Evolutionary conservation across 2,329 filamentous ascomycete genomes (phyloP), one percentile per base, ranked within the genome.

Genomic region (Cercospora berteroae): DNA sequence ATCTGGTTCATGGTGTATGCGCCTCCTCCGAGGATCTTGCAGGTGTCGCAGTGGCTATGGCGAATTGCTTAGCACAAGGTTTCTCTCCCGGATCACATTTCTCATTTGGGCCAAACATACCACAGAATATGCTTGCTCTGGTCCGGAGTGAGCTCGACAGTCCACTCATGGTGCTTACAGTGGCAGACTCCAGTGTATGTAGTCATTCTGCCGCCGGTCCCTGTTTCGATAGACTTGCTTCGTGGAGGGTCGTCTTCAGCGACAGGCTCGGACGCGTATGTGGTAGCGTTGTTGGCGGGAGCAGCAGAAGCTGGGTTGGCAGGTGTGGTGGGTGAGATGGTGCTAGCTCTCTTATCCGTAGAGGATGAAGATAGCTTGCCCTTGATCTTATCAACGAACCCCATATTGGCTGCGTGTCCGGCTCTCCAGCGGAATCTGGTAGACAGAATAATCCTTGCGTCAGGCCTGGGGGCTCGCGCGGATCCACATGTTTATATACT

Each of bases 1-100:
- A 86, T 83, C 69, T 85, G 83, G 77, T 86, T 87, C 69, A 86
- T 78, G 18, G 84, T 86, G 79, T 79, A 85, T 59, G 83, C 80
- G 18, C 80, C 78, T 70, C 84, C 84, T 61, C 80, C 80, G 65
- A 86, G 81, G 68, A 79, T 74, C 27, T 87, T 86, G 83, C 86
- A 87, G 31, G 84, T 85, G 72, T 84, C 80, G 79, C 86, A 87
- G 73, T 87, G 85, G 80, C 84, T 85, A 64, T 42, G 27, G 31
- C 36, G 13, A 16, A 29, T 55, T 25, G n/a, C 12, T 63, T 4
- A 50, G 42, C 42, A 20, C 6, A 4, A 16, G n/a, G n/a, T n/a
- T 18, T 18, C 8, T 16, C n/a, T 16, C 29, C 1, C 5, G 2
- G 29, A 36, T 3, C 9, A 3, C n/a, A 16, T 3, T 23, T 31